Evolutionary conservation across 768 basidiomycete genomes (phyloP).

Genomic region (Gymnopilus junonius): DNA sequence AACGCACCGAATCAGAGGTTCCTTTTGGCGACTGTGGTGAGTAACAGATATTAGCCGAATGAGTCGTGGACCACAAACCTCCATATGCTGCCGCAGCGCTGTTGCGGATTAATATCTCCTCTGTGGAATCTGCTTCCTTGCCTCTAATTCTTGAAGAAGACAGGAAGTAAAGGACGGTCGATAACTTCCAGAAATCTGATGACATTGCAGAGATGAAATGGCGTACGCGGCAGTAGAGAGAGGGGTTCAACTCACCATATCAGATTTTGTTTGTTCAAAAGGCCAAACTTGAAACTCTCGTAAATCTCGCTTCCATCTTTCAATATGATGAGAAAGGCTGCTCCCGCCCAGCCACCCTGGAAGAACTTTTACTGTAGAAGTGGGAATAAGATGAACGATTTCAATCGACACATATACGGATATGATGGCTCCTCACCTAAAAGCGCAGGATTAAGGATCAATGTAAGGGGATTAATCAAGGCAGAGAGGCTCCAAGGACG

Average conservation of each 20-base stretch:
- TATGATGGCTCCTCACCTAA: no score
- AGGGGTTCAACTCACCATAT: neutral
- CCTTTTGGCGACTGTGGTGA: neutral
- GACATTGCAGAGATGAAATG: neutral
- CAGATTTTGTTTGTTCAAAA: neutral
- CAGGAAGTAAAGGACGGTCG: neutral
- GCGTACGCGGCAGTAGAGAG: neutral
- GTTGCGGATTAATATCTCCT: neutral
- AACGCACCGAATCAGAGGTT: neutral
- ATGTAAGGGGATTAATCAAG: neutral
- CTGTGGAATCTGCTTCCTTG: neutral
- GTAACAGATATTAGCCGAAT: neutral
- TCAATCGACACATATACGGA: no score
- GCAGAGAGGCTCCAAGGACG: neutral
- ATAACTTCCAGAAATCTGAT: neutral
- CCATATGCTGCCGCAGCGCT: conserved; percentile 5
- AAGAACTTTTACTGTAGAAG: neutral
- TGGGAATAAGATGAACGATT: no score
- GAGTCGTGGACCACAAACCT: neutral
- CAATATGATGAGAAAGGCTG: neutral
- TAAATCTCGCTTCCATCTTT: neutral
- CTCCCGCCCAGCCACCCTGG: conserved; percentile 3
- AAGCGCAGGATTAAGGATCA: neutral
- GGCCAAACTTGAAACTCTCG: conserved; percentile 1
- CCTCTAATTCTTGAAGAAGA: conserved; percentile 1